These are phyloP conservation scores for Ochetophila trinervis DNA, from an alignment of 306 rosid species.

Conservation along the genomic window DNA sequence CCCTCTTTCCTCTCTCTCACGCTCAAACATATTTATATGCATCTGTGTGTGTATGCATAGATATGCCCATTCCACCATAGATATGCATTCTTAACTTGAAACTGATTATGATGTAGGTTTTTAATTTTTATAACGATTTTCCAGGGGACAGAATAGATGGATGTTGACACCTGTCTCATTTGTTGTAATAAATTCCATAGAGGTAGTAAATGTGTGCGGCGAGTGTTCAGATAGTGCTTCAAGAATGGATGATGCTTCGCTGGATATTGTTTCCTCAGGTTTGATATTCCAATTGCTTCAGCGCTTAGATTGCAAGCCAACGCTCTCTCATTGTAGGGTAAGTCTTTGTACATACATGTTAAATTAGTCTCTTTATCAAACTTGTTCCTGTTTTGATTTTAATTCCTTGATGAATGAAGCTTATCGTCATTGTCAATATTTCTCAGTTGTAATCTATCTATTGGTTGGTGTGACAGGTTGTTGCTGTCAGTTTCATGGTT, in stretches of 20 bases:
- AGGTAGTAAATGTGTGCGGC: constrained; percentile 28
- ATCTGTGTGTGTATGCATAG: too few species aligned
- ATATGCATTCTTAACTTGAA: not conserved
- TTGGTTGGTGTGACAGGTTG: constrained; percentile 51
- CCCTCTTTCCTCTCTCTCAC: too few species aligned
- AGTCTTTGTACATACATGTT: constrained; percentile 17
- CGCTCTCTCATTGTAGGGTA: constrained; percentile 66
- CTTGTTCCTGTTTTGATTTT: not conserved
- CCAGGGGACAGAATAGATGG: constrained; percentile 55
- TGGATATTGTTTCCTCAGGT: constrained; percentile 33
- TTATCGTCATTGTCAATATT: not conserved
- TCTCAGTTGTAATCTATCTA: not conserved
- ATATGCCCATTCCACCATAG: not conserved
- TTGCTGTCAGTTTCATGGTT: constrained; percentile 55
- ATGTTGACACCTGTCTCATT: constrained; percentile 71
- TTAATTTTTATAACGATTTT: constrained; percentile 14
- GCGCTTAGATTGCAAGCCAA: constrained; percentile 35
- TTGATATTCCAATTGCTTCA: constrained; percentile 58
- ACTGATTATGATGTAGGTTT: not conserved
- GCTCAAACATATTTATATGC: too few species aligned
- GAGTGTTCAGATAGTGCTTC: constrained; percentile 27
- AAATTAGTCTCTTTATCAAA: constrained; percentile 5
- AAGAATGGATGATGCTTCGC: constrained; percentile 26
- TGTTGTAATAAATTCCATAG: constrained; percentile 53
- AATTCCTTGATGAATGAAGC: constrained; percentile 3